phyloP scores from a whole-genome alignment of 768 basidiomycete genomes.

The Macrocybe gigantea region DNA sequence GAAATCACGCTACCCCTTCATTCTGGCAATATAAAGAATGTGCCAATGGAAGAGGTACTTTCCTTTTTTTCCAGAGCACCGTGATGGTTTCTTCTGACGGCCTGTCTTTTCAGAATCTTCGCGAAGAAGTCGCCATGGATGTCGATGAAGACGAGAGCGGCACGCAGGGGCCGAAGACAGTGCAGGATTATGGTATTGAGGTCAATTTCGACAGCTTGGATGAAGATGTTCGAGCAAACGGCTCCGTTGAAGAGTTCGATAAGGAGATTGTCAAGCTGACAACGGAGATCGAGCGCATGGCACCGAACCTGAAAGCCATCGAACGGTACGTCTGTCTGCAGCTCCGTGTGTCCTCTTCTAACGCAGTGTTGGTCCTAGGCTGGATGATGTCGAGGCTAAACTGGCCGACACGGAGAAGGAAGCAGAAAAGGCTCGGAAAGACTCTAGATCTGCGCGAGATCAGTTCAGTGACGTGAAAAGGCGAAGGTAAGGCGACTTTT shows the following conservation, averaged over 20 bases:
- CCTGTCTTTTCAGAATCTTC: constrained; percentile 49
- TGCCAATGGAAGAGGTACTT: constrained; percentile 91
- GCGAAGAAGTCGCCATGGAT: constrained; percentile 87
- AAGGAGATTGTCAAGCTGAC: constrained; percentile 63
- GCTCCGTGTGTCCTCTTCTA: neutral
- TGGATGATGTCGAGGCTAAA: constrained; percentile 82
- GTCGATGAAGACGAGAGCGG: constrained; percentile 85
- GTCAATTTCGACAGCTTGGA: constrained; percentile 75
- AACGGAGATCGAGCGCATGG: constrained; percentile 86
- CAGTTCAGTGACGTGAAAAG: constrained; percentile 86
- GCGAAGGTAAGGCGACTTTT: constrained; percentile 43
- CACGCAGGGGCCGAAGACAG: constrained; percentile 64
- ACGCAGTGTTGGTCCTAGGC: constrained; percentile 29
- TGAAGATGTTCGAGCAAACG: constrained; percentile 71
- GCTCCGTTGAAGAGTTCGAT: constrained; percentile 67
- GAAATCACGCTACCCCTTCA: constrained; percentile 80
- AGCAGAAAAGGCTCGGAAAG: constrained; percentile 86
- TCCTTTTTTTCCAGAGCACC: neutral
- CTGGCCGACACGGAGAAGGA: constrained; percentile 87
- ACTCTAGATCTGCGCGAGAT: constrained; percentile 87
- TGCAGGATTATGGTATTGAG: constrained; percentile 84
- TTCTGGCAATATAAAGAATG: constrained; percentile 72
- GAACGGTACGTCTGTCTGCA: constrained; percentile 53
- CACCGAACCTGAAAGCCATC: constrained; percentile 95
- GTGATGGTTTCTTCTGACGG: constrained; percentile 6